Base-by-base conservation (phyloP, 768 basidiomycete species). In the Favolaschia claudopus region DNA sequence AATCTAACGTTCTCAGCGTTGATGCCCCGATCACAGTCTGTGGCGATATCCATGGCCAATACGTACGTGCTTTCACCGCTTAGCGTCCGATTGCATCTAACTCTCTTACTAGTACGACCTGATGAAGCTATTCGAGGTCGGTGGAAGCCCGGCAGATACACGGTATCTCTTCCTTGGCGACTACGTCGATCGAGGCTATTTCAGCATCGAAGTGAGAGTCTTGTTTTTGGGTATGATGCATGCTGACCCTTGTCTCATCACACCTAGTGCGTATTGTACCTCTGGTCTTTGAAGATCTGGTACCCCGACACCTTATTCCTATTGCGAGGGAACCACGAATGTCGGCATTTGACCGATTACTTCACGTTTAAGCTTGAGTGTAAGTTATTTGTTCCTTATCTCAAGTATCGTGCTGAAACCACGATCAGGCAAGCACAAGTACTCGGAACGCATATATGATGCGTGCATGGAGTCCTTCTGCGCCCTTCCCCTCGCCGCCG, bases 291-390 rank as follows among this genome's bases (percentile, higher is more conserved):
- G 74, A 99, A 99, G 81, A 98, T 99, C 73, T 98, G 96, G 95
- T 99, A 98, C 75, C 97, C 97, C 48, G 89, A 96, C 66, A 97
- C 96, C 25, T 82, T 99, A 33, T 98, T 96, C 83, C 85, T 99
- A 36, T 84, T 99, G 32, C 93, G 97, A 46, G 97, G 97, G 45
- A 99, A 99, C 69, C 97, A 99, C 75, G 97, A 99, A 79, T 99
- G 97, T 73, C 89, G 97, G 45, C 97, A 99, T 78, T 78, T 99
- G 73, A 99, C 96, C 20, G 96, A 99, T 70, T 98, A 99, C 76
- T 99, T 97, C 72, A 99, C 96, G 32, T 99, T 99, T 84, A 99
- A 97, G 76, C 89, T 97, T 25, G 96, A 98, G 81, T 97, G 96
- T 95, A 70, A 69, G 93, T 77, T n/a, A 25, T 48, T 20, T 50